Evolutionary conservation across 1,139 yeast species (phyloP), one percentile per base, ranked within the genome.

Genomic region (Geotrichum macrosporum): DNA sequence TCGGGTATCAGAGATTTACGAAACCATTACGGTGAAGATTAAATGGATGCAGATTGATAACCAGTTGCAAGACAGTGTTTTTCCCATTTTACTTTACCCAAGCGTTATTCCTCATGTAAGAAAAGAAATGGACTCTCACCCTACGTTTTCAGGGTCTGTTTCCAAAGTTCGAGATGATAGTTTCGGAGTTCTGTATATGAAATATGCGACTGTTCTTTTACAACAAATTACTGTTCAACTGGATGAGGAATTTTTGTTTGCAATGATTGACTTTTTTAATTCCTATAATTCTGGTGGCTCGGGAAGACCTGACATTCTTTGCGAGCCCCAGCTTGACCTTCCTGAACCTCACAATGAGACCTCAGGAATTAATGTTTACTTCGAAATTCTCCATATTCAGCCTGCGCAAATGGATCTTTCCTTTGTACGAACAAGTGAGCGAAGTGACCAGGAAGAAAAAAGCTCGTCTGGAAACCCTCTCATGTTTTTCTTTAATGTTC

Each of bases 21-120:
- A 87, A 61, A 85, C 85, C 21, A 60, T 85, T 45, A 81, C 94
- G 55, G 69, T 82, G 64, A 88, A 88, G 60, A 66, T 88, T 57
- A 88, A 89, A 60, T 94, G 98, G 98, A 70, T 92, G 35, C 99
- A 92, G 64, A 74, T 89, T 44, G 98, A 94, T 63, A 92, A 94
- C 60, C 96, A 88, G 61, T 67, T 89, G 35, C 85, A 80, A 62
- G 95, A 95, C 1, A 85, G 95, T 12, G 76, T 84, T 2, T 89
- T 77, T 67, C 96, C 96, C 5, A 89, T 89, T 50, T 72, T 92
- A 20, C 59, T 92, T 10, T 92, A 85, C 62, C 99, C 99, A 2
- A 81, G 88, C 4, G 88, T 87, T 6, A 77, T 92, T 40, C 95
- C 96, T 1, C 84, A 85, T 57, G 80, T 87, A 0, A 79, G 83